phyloP scores from a whole-genome alignment of 2,329 filamentous ascomycete genomes.

The Ampelomyces quisqualis region DNA sequence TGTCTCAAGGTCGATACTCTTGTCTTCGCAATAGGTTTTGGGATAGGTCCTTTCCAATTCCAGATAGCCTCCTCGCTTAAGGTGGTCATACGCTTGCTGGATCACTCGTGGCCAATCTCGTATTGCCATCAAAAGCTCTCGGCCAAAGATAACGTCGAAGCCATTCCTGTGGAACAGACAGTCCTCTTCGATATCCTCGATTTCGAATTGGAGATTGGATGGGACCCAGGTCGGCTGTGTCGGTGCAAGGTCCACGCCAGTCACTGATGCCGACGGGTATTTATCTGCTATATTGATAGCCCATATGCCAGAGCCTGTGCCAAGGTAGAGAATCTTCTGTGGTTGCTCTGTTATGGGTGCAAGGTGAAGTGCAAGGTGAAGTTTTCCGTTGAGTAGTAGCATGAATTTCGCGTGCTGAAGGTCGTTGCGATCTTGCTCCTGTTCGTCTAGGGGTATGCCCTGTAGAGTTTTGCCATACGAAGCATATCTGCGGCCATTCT shows the following conservation, averaged over 20 bases:
- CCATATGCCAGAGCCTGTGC: slow-evolving; percentile 45
- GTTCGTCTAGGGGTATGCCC: slow-evolving; percentile 8
- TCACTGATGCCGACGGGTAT: slow-evolving; percentile 5
- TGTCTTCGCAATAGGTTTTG: slow-evolving; percentile 8
- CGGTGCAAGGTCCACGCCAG: slow-evolving; percentile 30
- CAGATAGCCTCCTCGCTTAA: slow-evolving; percentile 42
- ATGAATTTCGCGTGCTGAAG: slow-evolving; percentile 42
- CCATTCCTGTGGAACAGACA: slow-evolving; percentile 36
- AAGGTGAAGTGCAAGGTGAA: slow-evolving; percentile 44
- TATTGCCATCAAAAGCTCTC: slow-evolving; percentile 44
- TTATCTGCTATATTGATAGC: slow-evolving; percentile 37
- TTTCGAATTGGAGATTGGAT: slow-evolving; percentile 44
- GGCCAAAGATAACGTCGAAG: slow-evolving; percentile 45
- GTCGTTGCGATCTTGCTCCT: slow-evolving; percentile 23
- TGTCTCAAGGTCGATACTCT: slow-evolving; percentile 6
- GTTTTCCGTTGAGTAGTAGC: slow-evolving; percentile 38
- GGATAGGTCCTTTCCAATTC: slow-evolving; percentile 33
- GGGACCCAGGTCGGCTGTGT: slow-evolving; percentile 35
- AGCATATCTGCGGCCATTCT: slow-evolving; percentile 8
- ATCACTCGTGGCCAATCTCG: slow-evolving; percentile 43
- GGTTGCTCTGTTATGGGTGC: slow-evolving; percentile 38
- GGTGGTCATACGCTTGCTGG: slow-evolving; percentile 29
- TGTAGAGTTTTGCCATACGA: slow-evolving; percentile 10
- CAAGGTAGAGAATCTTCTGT: slow-evolving; percentile 41
- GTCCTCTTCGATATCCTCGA: slow-evolving; percentile 44